Percentiles rank a stretch among this genome's conserved stretches.
Evolutionary conservation across 805 yeast species (phyloP).

Genomic region (Saccharomycopsis babjevae): DNA sequence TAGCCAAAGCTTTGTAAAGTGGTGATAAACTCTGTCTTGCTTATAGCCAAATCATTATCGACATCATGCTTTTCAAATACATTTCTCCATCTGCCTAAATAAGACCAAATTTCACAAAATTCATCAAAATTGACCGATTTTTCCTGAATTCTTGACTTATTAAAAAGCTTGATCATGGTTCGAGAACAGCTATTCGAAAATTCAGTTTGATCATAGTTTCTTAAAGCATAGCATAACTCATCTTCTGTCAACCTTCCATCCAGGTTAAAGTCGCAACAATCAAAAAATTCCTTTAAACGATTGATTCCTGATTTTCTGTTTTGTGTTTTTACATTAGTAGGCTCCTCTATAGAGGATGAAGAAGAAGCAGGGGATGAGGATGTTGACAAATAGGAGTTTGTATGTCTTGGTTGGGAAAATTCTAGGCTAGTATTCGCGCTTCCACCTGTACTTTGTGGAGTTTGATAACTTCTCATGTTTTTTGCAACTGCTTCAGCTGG

Average conservation of each 20-base stretch:
- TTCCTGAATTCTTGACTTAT: neutral
- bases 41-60: neutral
- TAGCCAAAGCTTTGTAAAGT: neutral
- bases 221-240: neutral
- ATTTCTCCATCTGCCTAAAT: neutral
- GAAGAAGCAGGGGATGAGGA: neutral
- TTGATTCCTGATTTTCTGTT: conserved; percentile 1
- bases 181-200: neutral
- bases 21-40: neutral
- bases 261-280: neutral
- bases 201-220: neutral
- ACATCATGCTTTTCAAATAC: neutral
- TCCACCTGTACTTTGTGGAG: conserved; percentile 1
- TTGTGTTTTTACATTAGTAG: neutral
- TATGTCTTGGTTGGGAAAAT: neutral
- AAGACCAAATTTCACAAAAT: neutral
- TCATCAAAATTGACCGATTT: neutral
- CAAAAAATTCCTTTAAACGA: neutral
- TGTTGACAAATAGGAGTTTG: neutral
- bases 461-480: neutral
- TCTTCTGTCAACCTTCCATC: neutral
- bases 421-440: neutral
- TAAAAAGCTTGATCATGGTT: neutral
- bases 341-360: neutral
- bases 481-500: neutral